Percentiles rank a stretch among this genome's conserved stretches.
These are phyloP conservation scores for Plasmopara halstedii DNA, from an alignment of 352 stramenopile species.

Conservation along the genomic window DNA sequence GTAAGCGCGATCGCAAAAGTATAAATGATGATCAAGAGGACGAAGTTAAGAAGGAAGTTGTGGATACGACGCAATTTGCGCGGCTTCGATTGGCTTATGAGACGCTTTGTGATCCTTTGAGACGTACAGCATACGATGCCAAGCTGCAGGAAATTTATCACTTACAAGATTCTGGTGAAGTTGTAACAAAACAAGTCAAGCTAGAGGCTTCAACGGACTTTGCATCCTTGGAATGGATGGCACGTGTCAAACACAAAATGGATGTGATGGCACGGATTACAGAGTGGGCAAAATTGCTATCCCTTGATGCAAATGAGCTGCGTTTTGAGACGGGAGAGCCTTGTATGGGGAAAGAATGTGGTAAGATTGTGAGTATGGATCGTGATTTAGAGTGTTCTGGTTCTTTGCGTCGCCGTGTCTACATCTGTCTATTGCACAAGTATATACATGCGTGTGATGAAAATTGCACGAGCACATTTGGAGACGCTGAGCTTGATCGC, in stretches of 20 bases:
- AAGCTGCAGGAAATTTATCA: constrained; percentile 30
- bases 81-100: constrained; percentile 61
- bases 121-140: constrained; percentile 48
- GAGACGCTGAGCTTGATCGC: constrained; percentile 49
- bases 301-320: constrained; percentile 51
- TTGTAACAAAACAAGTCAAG: constrained; percentile 54
- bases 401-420: constrained; percentile 57
- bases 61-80: constrained; percentile 51
- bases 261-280: constrained; percentile 75
- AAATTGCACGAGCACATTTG: constrained; percentile 52
- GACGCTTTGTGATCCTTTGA: constrained; percentile 53
- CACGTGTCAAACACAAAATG: constrained; percentile 80
- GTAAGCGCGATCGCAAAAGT: constrained; percentile 3
- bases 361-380: constrained; percentile 81
- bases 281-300: constrained; percentile 60
- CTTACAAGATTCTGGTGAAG: constrained; percentile 4
- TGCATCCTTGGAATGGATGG: constrained; percentile 77
- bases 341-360: constrained; percentile 47
- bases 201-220: constrained; percentile 66
- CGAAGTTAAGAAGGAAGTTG: constrained; percentile 3
- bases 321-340: constrained; percentile 65
- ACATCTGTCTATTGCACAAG: constrained; percentile 69
- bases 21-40: no score
- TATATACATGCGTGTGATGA: constrained; percentile 81
- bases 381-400: constrained; percentile 67